phyloP scores from a whole-genome alignment of 352 stramenopile species.

The Globisporangium paddicum region DNA sequence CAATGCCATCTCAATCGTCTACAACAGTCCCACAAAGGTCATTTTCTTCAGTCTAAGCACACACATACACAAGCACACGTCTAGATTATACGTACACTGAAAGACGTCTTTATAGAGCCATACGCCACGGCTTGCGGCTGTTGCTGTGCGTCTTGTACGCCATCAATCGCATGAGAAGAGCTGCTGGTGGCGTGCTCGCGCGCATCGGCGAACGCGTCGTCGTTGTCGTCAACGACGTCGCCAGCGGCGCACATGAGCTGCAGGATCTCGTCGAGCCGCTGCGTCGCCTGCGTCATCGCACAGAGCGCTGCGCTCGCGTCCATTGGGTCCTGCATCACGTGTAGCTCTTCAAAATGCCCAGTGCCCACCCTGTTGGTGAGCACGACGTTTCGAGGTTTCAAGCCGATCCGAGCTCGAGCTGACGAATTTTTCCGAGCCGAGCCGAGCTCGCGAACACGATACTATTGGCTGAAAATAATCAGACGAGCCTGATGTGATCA shows the following conservation, averaged over 20 bases:
- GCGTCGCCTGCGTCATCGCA: constrained; percentile 25
- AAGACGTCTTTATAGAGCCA: background rate
- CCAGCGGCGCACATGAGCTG: constrained; percentile 32
- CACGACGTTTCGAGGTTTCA: background rate
- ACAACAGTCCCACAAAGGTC: background rate
- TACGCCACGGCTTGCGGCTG: background rate
- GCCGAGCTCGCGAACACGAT: too few relatives aligned
- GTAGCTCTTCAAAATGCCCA: background rate
- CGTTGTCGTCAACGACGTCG: constrained; percentile 1
- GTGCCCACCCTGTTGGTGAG: too few relatives aligned
- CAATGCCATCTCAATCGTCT: background rate
- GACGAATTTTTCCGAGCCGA: too few relatives aligned
- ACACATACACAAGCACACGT: background rate
- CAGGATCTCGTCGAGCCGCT: constrained; percentile 45
- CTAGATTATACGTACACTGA: background rate
- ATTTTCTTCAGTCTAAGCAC: background rate
- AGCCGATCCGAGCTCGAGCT: too few relatives aligned
- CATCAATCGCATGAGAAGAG: background rate
- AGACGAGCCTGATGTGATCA: too few relatives aligned
- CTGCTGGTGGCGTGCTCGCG: background rate
- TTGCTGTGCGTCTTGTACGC: background rate
- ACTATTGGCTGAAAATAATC: too few relatives aligned
- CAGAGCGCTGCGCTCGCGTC: constrained; percentile 7
- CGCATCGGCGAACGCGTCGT: constrained; percentile 3
- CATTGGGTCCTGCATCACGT: background rate